A percentile compares a stretch with the other conserved stretches of the same genome.
Conservation (phyloP, 31 red algal species). For the Porphyra umbilicalis region DNA sequence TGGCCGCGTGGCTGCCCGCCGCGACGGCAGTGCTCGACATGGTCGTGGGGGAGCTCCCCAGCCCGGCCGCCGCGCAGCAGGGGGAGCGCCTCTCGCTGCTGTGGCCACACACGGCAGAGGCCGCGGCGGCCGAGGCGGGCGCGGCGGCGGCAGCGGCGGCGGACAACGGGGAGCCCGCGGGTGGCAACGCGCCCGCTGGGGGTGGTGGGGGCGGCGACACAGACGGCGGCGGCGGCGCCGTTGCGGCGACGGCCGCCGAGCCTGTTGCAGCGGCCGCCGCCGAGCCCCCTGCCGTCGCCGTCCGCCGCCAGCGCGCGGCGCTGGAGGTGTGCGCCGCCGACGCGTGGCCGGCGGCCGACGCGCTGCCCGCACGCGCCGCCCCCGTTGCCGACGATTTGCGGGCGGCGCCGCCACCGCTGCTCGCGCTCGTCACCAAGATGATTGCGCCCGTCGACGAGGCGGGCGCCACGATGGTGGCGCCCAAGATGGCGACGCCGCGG, state of each 20-base stretch:
- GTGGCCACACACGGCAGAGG: constrained; percentile 41
- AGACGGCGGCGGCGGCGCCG: not conserved
- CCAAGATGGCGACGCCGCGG: constrained; percentile 57
- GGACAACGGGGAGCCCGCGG: constrained; percentile 5
- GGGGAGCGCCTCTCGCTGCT: constrained; percentile 33
- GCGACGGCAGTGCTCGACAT: constrained; percentile 60
- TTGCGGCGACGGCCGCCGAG: too few species aligned
- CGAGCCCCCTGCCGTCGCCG: not conserved
- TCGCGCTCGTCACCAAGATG: constrained; percentile 65
- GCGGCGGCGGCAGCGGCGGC: not conserved
- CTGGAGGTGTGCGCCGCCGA: not conserved
- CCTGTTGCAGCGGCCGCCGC: not conserved
- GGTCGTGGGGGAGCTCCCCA: constrained; percentile 67
- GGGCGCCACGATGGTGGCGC: constrained; percentile 1
- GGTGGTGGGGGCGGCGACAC: constrained; percentile 9
- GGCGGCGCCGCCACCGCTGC: constrained; percentile 7
- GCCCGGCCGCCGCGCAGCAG: constrained; percentile 43
- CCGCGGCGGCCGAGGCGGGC: not conserved
- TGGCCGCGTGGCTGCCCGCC: constrained; percentile 87
- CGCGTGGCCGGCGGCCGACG: not conserved
- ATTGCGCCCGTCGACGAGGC: constrained; percentile 27
- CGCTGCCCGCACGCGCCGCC: not conserved
- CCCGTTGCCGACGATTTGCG: not conserved
- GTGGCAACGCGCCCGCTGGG: constrained; percentile 4
- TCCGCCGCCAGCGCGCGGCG: not conserved